Percentiles rank a stretch among this genome's conserved stretches.
Evolutionary conservation across 805 yeast genomes (phyloP).

Genomic region (Debaryomyces castellii): DNA sequence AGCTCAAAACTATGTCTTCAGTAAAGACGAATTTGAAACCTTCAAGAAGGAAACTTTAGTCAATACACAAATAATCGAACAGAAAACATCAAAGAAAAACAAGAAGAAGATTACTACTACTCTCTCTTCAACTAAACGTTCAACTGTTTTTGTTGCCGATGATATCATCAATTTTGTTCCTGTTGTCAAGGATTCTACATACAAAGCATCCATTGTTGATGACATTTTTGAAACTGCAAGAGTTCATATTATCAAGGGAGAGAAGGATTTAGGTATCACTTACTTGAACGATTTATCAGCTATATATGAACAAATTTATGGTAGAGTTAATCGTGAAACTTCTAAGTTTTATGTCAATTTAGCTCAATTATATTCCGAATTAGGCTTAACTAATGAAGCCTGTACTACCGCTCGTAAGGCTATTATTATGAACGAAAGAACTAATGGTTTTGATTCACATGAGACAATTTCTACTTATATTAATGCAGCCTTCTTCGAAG

Average conservation of each 20-base stretch:
- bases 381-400: conserved; percentile 58
- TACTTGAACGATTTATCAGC: conserved; percentile 69
- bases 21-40: conserved; percentile 38
- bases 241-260: conserved; percentile 38
- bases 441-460: conserved; percentile 74
- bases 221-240: conserved; percentile 72
- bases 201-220: conserved; percentile 65
- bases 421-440: conserved; percentile 72
- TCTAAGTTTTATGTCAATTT: conserved; percentile 66
- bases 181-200: conserved; percentile 67
- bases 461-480: conserved; percentile 71
- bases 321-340: conserved; percentile 75
- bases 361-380: conserved; percentile 65
- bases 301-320: conserved; percentile 80
- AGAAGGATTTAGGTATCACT: conserved; percentile 55
- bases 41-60: conserved; percentile 24
- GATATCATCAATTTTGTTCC: conserved; percentile 76
- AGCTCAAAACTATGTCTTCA: conserved; percentile 49
- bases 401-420: conserved; percentile 66
- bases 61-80: conserved; percentile 9
- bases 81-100: conserved; percentile 25
- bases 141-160: conserved; percentile 50
- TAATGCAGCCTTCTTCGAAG: conserved; percentile 74
- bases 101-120: conserved; percentile 25
- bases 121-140: conserved; percentile 15